These are phyloP conservation scores for Wickerhamomyces bisporus DNA, from an alignment of 805 yeast genomes.

Conservation along the genomic window DNA sequence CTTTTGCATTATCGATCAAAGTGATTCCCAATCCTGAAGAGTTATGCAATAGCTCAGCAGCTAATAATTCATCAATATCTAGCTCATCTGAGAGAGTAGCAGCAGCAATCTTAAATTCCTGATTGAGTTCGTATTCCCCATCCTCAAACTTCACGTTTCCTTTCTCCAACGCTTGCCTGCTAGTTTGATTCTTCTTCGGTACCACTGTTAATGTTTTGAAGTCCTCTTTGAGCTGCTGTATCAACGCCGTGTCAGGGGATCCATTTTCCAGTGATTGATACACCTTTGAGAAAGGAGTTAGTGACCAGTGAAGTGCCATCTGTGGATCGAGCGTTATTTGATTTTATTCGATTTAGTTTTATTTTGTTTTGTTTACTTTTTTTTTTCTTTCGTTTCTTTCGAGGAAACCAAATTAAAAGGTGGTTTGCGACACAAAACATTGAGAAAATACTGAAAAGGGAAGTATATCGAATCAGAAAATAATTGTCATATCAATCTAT, in stretches of 20 bases:
- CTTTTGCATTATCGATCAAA: constrained; percentile 56
- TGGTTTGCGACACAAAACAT: background rate
- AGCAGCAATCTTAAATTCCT: constrained; percentile 57
- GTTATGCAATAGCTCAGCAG: constrained; percentile 61
- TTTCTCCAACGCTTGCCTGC: constrained; percentile 41
- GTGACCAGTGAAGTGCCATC: constrained; percentile 20
- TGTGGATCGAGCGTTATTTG: background rate
- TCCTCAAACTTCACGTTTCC: constrained; percentile 45
- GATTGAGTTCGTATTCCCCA: constrained; percentile 58
- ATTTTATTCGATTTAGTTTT: background rate
- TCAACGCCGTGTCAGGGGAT: constrained; percentile 8
- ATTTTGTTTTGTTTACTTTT: background rate
- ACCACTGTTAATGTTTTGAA: constrained; percentile 36
- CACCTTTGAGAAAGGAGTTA: constrained; percentile 14
- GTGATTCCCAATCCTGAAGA: constrained; percentile 44
- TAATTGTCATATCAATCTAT: no score
- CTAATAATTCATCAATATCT: constrained; percentile 68
- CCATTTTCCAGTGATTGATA: constrained; percentile 15
- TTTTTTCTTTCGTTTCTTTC: constrained; percentile 7
- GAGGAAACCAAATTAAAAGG: background rate
- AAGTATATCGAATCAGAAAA: background rate
- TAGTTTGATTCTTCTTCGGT: constrained; percentile 39
- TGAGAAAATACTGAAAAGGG: background rate
- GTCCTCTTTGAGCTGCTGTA: constrained; percentile 37
- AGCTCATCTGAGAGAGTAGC: constrained; percentile 57